Evolutionary conservation across 257 asterid species (phyloP), one percentile per base, ranked within the genome.

Genomic region (Solanum virginianum): DNA sequence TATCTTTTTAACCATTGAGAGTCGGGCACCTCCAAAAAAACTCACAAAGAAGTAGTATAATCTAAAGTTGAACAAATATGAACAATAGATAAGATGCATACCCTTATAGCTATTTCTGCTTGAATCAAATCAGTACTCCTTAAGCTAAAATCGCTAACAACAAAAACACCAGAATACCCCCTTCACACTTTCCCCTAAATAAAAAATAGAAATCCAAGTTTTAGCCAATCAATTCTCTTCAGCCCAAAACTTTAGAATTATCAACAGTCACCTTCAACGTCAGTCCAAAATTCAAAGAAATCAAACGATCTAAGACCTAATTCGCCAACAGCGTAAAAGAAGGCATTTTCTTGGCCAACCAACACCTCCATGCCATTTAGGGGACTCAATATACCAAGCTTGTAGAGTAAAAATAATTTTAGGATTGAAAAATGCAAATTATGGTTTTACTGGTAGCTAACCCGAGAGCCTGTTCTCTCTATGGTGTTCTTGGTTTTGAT

Each of bases 41-140:
- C 15, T 32, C 56, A 63, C 53, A 14, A 45, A 15, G 36, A 22
- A 55, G 4, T 13, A n/a, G 36, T 1, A 14, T 24, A 10, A 75
- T 75, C 62, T 49, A 1, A 77, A 77, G 18, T 8, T 8, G 9
- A 69, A 69, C 17, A 39, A 17, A 10, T 14, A 24, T 5, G 10
- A 68, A 39, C 17, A 72, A 10, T n/a, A 60, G 68, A 60, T 17
- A 39, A 88, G 80, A 62, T 63, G 9, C 89, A 84, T 83, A 94
- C 98, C 93, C 85, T 87, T 80, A 29, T 2, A 87, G 70, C 84
- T 93, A 89, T 91, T 70, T 88, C 89, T 83, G 91, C 87, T 85
- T 85, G 90, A 83, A 85, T 75, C 84, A 89, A 89, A 88, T 89
- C 32, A 84, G 16, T 87, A 80, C 79, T 84, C 86, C 83, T 77